Evolutionary conservation across 371 early-diverging fungal genomes (phyloP).

Genomic region (Mortierella sp.): DNA sequence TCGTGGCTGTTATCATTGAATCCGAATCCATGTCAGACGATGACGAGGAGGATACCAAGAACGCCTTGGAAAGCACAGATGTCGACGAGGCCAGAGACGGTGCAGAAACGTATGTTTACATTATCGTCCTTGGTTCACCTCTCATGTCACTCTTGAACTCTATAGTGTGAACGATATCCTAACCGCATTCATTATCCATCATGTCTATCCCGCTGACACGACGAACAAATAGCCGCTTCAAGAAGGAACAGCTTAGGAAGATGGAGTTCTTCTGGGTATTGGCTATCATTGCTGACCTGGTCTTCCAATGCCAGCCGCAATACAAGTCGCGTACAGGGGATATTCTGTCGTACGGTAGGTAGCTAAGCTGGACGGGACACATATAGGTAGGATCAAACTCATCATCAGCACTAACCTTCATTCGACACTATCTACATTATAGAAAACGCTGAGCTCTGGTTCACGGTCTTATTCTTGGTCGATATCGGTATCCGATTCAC

Average conservation of each 20-base stretch:
- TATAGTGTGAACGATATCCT: too few relatives aligned
- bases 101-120: slow-evolving; percentile 12
- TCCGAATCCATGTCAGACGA: slow-evolving; percentile 81
- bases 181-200: too few relatives aligned
- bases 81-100: slow-evolving; percentile 13
- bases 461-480: slow-evolving; percentile 65
- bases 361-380: too few relatives aligned
- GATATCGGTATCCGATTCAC: slow-evolving; percentile 65
- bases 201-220: too few relatives aligned
- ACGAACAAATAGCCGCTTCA: background rate
- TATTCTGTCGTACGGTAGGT: slow-evolving; percentile 51
- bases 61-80: slow-evolving; percentile 60
- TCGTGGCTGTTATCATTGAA: slow-evolving; percentile 79
- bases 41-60: slow-evolving; percentile 11
- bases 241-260: slow-evolving; percentile 17
- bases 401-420: background rate
- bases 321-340: slow-evolving; percentile 52
- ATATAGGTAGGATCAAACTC: too few relatives aligned
- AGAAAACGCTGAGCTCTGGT: slow-evolving; percentile 60
- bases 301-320: slow-evolving; percentile 64
- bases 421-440: background rate
- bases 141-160: slow-evolving; percentile 6
- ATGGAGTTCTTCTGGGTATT: slow-evolving; percentile 62
- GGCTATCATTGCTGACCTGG: slow-evolving; percentile 61
- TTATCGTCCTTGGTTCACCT: slow-evolving; percentile 25